Evolutionary conservation across 2,329 filamentous ascomycete species (phyloP).

Genomic region (Verticillium alfalfae): DNA sequence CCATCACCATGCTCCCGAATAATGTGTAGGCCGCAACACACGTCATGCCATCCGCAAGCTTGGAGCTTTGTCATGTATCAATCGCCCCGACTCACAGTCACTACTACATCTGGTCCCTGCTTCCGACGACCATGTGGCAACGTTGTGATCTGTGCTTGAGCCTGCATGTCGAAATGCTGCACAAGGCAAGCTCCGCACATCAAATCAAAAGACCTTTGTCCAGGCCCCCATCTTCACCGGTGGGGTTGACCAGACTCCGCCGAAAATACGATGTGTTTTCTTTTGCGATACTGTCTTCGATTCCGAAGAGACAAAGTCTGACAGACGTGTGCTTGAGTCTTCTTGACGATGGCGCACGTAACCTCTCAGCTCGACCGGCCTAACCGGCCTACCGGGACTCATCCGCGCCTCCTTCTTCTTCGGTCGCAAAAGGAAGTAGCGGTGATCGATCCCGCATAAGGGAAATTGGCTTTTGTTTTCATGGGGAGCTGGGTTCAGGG

Average conservation of each 20-base stretch:
- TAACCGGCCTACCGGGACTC: neutral
- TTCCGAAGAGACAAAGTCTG: neutral
- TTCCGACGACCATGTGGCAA: constrained; percentile 8
- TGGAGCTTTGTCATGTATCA: neutral
- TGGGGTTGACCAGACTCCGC: neutral
- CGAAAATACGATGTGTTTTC: neutral
- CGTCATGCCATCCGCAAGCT: neutral
- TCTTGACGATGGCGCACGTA: neutral
- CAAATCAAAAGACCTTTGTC: neutral
- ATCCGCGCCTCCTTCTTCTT: neutral
- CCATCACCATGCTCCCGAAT: too few species aligned
- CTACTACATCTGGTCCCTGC: constrained; percentile 3
- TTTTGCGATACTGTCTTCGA: neutral
- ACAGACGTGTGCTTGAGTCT: neutral
- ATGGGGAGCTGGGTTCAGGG: constrained; percentile 5
- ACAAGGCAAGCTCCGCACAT: neutral
- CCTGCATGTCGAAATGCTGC: neutral
- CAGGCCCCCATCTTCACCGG: neutral
- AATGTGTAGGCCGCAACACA: too few species aligned
- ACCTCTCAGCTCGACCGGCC: neutral
- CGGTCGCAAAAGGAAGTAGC: constrained; percentile 11
- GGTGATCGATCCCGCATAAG: constrained; percentile 10
- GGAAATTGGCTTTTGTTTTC: constrained; percentile 13
- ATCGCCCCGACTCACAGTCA: neutral
- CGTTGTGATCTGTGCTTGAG: constrained; percentile 4